Evolutionary conservation across 306 rosid genomes (phyloP).

Genomic region (Oxytropis ochrocephala): DNA sequence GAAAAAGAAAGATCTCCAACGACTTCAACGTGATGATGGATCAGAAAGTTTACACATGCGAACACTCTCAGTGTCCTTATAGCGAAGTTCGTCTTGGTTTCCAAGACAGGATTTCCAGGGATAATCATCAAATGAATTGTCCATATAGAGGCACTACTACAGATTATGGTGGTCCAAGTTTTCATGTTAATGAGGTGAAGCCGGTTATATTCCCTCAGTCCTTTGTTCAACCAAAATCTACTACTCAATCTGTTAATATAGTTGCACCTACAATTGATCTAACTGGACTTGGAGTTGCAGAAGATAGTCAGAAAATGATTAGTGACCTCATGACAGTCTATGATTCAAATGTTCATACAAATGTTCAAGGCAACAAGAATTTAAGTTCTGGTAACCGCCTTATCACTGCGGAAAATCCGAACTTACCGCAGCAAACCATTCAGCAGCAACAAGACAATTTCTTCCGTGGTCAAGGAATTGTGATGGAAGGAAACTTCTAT

Average conservation of each 20-base stretch:
- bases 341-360: conserved; percentile 43
- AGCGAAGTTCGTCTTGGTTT: conserved; percentile 44
- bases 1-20: conserved; percentile 46
- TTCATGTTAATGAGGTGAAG: conserved; percentile 50
- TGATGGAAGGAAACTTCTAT: conserved; percentile 41
- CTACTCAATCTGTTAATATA: conserved; percentile 29
- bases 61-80: conserved; percentile 44
- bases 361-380: conserved; percentile 37
- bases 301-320: conserved; percentile 54
- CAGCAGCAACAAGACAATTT: conserved; percentile 26
- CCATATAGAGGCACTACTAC: conserved; percentile 30
- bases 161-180: conserved; percentile 39
- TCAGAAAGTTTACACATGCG: conserved; percentile 44
- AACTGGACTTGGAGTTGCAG: conserved; percentile 50
- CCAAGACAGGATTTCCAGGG: conserved; percentile 43
- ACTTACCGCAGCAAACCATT: conserved; percentile 21
- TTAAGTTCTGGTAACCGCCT: conserved; percentile 6
- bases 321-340: conserved; percentile 51
- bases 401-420: conserved; percentile 24
- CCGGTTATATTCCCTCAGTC: conserved; percentile 50
- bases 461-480: conserved; percentile 33
- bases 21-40: conserved; percentile 41
- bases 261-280: conserved; percentile 37
- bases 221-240: conserved; percentile 36
- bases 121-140: conserved; percentile 57